phyloP scores from a whole-genome alignment of 352 stramenopile genomes.

The Globisporangium cederbergense region DNA sequence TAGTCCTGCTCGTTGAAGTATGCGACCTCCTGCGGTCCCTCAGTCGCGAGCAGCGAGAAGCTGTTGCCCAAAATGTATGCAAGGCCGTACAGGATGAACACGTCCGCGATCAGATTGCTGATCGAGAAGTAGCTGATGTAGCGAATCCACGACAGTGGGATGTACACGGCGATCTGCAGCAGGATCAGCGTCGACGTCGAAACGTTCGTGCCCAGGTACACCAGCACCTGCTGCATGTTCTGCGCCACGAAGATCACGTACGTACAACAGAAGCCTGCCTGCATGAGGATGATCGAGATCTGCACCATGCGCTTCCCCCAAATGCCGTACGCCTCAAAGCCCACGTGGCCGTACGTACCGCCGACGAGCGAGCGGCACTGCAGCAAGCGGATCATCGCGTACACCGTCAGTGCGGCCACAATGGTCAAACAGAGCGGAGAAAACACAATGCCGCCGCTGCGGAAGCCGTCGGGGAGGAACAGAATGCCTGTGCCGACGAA shows the following conservation, averaged over 20 bases:
- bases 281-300: conserved; percentile 82
- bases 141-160: conserved; percentile 79
- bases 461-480: conserved; percentile 75
- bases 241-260: conserved; percentile 84
- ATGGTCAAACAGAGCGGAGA: conserved; percentile 62
- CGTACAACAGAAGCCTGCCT: conserved; percentile 80
- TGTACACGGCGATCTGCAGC: conserved; percentile 70
- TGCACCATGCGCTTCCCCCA: conserved; percentile 75
- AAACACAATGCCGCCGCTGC: conserved; percentile 69
- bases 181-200: conserved; percentile 60
- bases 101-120: conserved; percentile 79
- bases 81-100: conserved; percentile 83
- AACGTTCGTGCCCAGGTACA: conserved; percentile 41
- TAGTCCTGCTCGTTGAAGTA: conserved; percentile 77
- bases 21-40: conserved; percentile 46
- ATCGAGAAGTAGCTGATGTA: conserved; percentile 88
- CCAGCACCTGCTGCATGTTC: conserved; percentile 71
- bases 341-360: conserved; percentile 77
- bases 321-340: conserved; percentile 57
- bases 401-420: conserved; percentile 63
- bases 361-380: conserved; percentile 64
- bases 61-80: conserved; percentile 74
- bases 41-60: conserved; percentile 48
- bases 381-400: conserved; percentile 73
- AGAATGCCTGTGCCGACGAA: conserved; percentile 81